Conservation (phyloP, 2,329 filamentous ascomycete species). For the Talaromyces atroroseus region DNA sequence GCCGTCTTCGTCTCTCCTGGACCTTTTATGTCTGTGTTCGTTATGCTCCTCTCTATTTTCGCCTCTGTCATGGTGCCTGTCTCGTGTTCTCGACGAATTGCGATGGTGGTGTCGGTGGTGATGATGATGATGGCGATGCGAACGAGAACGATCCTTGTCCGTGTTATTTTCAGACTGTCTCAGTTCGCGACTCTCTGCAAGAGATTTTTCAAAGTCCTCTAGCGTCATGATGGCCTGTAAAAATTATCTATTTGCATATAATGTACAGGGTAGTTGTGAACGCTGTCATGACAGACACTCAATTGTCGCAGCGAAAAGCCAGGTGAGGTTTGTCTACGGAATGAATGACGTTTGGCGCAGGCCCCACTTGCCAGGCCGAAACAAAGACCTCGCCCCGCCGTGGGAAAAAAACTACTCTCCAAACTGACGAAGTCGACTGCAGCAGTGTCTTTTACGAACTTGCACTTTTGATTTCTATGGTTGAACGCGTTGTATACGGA, state of each 20-base stretch:
- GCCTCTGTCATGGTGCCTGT: conserved; percentile 29
- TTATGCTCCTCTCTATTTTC: conserved; percentile 27
- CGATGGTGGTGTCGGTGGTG: conserved; percentile 45
- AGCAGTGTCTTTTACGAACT: background rate
- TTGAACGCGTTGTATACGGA: too few species aligned
- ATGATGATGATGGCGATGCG: conserved; percentile 24
- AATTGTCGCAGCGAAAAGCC: background rate
- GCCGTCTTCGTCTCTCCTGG: conserved; percentile 5
- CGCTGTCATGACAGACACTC: background rate
- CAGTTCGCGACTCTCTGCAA: conserved; percentile 54
- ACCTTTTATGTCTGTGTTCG: conserved; percentile 10
- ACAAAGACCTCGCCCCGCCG: conserved; percentile 14
- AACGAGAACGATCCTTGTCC: conserved; percentile 31
- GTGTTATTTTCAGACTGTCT: conserved; percentile 26
- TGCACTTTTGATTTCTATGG: background rate
- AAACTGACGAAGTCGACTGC: background rate
- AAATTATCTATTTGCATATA: background rate
- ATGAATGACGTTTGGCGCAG: conserved; percentile 26
- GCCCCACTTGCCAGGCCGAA: conserved; percentile 16
- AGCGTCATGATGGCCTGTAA: conserved; percentile 45
- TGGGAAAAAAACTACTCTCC: conserved; percentile 22
- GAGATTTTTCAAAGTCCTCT: conserved; percentile 71
- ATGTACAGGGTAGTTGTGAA: background rate
- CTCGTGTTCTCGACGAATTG: conserved; percentile 30
- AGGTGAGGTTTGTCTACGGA: conserved; percentile 18